Conservation (phyloP, 768 basidiomycete genomes). For the Peribolospora baueri region DNA sequence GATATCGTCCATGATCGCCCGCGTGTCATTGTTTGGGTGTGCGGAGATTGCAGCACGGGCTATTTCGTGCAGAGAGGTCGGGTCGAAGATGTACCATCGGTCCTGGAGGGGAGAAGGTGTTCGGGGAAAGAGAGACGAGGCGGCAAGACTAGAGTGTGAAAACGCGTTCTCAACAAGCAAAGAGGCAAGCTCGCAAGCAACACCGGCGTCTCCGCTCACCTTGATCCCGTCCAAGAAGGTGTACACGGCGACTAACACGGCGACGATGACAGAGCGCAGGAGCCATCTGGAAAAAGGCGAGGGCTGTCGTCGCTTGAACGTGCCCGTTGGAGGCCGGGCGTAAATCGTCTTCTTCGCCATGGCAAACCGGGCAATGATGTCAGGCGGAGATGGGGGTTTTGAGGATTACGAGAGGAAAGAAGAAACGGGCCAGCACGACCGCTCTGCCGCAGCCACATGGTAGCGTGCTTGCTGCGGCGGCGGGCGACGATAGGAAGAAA, state of each 20-base stretch:
- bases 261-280: neutral
- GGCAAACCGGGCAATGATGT: too few relatives aligned
- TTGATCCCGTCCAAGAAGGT: constrained; percentile 10
- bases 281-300: too few relatives aligned
- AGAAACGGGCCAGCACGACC: too few relatives aligned
- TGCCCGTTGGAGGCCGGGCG: too few relatives aligned
- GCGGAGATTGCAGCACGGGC: constrained; percentile 45
- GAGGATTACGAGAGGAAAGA: too few relatives aligned
- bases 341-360: too few relatives aligned
- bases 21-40: constrained; percentile 34
- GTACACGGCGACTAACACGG: constrained; percentile 1
- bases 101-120: constrained; percentile 27
- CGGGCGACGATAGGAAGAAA: too few relatives aligned
- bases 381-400: too few relatives aligned
- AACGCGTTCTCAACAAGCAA: neutral
- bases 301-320: too few relatives aligned
- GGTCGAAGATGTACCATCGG: constrained; percentile 70
- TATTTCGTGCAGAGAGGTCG: constrained; percentile 42
- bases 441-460: too few relatives aligned
- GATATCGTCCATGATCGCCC: constrained; percentile 57
- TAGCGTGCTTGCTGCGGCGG: too few relatives aligned
- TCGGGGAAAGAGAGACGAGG: neutral
- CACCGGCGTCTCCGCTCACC: constrained; percentile 2
- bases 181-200: neutral
- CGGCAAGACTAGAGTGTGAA: neutral